phyloP scores from a whole-genome alignment of 2,329 filamentous ascomycete species.

The Fusarium sp. region DNA sequence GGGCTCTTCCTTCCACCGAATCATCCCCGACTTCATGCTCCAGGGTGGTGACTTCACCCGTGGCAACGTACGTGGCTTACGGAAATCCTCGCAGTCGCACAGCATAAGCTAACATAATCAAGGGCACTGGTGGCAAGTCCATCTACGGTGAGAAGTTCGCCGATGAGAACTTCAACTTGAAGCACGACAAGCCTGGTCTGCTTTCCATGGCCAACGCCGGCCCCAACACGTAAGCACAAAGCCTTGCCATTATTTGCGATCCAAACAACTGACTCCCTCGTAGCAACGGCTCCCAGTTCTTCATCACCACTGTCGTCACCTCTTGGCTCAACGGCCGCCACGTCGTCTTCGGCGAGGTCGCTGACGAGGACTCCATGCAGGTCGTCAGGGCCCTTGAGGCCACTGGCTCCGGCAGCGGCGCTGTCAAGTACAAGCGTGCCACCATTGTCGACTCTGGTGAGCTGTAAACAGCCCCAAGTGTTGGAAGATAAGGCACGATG shows the following conservation, averaged over 20 bases:
- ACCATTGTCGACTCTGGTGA: constrained; percentile 67
- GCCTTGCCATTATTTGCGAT: too few species aligned
- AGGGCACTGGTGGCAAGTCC: constrained; percentile 92
- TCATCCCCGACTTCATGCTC: constrained; percentile 94
- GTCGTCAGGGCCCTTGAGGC: constrained; percentile 72
- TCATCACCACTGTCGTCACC: constrained; percentile 92
- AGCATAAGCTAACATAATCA: constrained; percentile 32
- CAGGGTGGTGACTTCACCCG: constrained; percentile 97
- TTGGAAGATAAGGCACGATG: constrained; percentile 13
- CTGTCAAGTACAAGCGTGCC: constrained; percentile 68
- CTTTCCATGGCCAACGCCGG: constrained; percentile 97
- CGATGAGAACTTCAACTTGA: constrained; percentile 88
- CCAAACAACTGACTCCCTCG: constrained; percentile 46
- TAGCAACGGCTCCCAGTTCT: constrained; percentile 98
- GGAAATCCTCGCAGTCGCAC: background rate
- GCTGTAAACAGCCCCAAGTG: constrained; percentile 51
- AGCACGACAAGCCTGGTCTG: constrained; percentile 80
- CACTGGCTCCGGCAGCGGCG: constrained; percentile 65
- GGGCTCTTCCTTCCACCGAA: constrained; percentile 88
- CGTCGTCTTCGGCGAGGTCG: constrained; percentile 85
- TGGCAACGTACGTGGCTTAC: constrained; percentile 75
- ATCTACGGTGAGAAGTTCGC: constrained; percentile 96
- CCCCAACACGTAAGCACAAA: constrained; percentile 81
- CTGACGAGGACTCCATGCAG: constrained; percentile 59
- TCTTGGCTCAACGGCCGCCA: constrained; percentile 86